Base-by-base conservation (phyloP, 2,329 filamentous ascomycete genomes). In the Dactylellina leptospora region DNA sequence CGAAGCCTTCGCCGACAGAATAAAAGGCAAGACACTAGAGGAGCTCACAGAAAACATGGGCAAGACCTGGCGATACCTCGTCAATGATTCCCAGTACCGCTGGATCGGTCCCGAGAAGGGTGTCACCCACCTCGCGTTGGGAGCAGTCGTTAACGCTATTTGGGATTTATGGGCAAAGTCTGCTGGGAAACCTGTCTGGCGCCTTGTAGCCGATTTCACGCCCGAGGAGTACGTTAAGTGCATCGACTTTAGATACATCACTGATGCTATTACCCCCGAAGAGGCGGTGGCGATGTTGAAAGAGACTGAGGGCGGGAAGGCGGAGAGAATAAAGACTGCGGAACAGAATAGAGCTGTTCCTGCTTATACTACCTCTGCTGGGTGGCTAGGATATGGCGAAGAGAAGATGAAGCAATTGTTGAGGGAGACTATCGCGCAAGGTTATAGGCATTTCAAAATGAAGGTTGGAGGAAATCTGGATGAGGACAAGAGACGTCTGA, bases 131-230 rank as follows among this genome's bases (percentile, higher is more conserved):
- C 89, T 97, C 5, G 92, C 92, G 0, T 87, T 96, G 9, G 92
- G 91, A 27, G 90, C 92, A 44, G 89, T 96, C 13, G 90, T 96
- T 76, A 96, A 96, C 79, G 92, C 92, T 13, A 84, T 96, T 77
- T 96, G 92, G 92, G 92, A 96, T 80, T 86, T 96, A n/a, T 96
- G 92, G 92, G 92, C 91, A 60, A 96, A 96, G 82, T 85, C 85
- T 1, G 85, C 95, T 33, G 84, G 86, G 75, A 96, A 96, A 83
- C 93, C 92, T 2, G 91, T 96, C 11, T 96, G 92, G 93, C 86
- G 88, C 69, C 89, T 97, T 74, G 89, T 97, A 22, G 89, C 90
- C 9, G 92, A 96, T 76, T 96, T 96, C 90, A 88, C 85, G 2
- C 91, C 92, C 0, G 90, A 95, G 81, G 89, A 96, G 82, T 87